Evolutionary conservation across 2,329 filamentous ascomycete genomes (phyloP), one percentile per base, ranked within the genome.

Genomic region (Coniochaeta pulveracea): DNA sequence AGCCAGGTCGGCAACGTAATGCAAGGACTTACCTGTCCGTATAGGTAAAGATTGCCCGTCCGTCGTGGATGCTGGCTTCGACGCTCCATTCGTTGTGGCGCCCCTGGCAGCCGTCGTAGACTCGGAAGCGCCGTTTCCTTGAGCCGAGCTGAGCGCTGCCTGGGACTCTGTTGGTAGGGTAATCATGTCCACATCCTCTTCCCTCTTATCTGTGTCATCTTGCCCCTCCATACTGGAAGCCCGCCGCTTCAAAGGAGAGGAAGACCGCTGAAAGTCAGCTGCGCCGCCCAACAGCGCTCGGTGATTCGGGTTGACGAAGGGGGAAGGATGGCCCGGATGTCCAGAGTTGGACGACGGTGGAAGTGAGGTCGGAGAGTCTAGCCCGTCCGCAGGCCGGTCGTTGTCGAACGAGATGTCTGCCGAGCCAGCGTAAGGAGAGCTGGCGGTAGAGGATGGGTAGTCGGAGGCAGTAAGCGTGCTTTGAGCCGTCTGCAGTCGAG

Each of bases 181-280:
- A 33, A 53, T 47, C 62, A 66, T 64, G 39, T 66, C 63, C 31
- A 66, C 56, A 41, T 68, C 64, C 41, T 68, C 64, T 41, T 59
- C 61, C 35, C 50, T 50, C 35, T 54, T 52, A 38, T 57, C 52
- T 34, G 52, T 46, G 23, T 25, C 35, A 24, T 61, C 52, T 16
- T 50, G 47, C 31, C 69, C 67, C 32, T 74, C 69, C 69, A 76
- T 73, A 48, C 69, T 75, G 38, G 70, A 76, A 22, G 74, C 74
- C 41, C 68, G 65, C 47, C 75, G 64, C 55, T 80, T 80, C 36
- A 79, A 54, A 6, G 75, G 75, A 14, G 75, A 80, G 18, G 74
- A 77, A 14, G 75, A 75, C 44, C 75, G 66, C 27, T 76, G 67
- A 37, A 64, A 48, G 40, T 77, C 69, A 43, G 65, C 60, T 52